Conservation (phyloP, 2,329 filamentous ascomycete species). For the Cryphonectria nitschkei region DNA sequence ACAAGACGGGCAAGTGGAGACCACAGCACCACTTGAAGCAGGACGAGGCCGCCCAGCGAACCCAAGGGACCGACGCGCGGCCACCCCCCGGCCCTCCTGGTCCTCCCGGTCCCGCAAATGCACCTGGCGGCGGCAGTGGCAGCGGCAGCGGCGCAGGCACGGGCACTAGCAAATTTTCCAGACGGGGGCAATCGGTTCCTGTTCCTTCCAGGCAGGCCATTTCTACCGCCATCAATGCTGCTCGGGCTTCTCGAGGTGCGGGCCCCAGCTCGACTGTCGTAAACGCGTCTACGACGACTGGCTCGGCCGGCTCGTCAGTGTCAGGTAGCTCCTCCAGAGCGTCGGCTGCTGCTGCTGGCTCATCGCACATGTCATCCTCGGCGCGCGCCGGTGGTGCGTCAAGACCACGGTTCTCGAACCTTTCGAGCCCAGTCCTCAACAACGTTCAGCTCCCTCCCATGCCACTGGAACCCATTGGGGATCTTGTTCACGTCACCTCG, state of each 20-base stretch:
- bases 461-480: conserved; percentile 4
- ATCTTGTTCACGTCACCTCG: conserved; percentile 38
- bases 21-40: conserved; percentile 75
- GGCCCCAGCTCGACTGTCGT: conserved; percentile 18
- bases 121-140: conserved; percentile 11
- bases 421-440: conserved; percentile 23
- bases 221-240: conserved; percentile 19
- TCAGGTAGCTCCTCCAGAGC: conserved; percentile 19
- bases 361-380: conserved; percentile 7
- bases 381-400: conserved; percentile 20
- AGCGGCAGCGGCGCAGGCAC: conserved; percentile 9
- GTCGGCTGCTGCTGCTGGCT: conserved; percentile 1
- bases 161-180: conserved; percentile 16
- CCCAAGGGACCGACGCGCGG: conserved; percentile 37
- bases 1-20: conserved; percentile 83
- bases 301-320: conserved; percentile 11
- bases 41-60: conserved; percentile 66
- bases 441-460: conserved; percentile 21
- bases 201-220: conserved; percentile 10
- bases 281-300: conserved; percentile 14
- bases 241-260: conserved; percentile 14
- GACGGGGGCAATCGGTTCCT: conserved; percentile 5
- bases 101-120: conserved; percentile 6
- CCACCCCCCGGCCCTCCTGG: conserved; percentile 24
- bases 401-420: conserved; percentile 27